Conservation (phyloP, 2,329 filamentous ascomycete species). For the Nigrospora osmanthi region DNA sequence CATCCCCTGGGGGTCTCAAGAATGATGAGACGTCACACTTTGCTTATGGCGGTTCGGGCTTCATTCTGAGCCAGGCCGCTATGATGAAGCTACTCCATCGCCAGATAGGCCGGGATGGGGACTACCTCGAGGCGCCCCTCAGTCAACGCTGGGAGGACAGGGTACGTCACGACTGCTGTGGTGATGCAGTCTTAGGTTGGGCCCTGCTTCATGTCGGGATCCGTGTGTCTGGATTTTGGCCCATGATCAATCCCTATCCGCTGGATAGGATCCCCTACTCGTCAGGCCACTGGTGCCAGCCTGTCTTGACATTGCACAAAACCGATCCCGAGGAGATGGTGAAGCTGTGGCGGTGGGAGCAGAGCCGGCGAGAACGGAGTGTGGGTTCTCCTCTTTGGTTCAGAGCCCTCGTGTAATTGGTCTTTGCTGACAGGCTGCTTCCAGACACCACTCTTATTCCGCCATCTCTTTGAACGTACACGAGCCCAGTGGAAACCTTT, state of each 20-base stretch:
- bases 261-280: conserved; percentile 39
- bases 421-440: no score
- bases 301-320: conserved; percentile 41
- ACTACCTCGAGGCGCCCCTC: conserved; percentile 28
- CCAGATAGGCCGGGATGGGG: conserved; percentile 19
- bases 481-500: no score
- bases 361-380: conserved; percentile 2
- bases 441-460: no score
- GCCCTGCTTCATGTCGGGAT: conserved; percentile 35
- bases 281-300: conserved; percentile 42
- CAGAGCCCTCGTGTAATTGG: no score
- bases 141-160: conserved; percentile 30
- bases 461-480: no score
- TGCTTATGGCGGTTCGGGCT: conserved; percentile 40
- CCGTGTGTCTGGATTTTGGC: conserved; percentile 36
- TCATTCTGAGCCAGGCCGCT: conserved; percentile 35
- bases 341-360: conserved; percentile 38
- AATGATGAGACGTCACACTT: conserved; percentile 30
- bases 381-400: no score
- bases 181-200: conserved; percentile 43
- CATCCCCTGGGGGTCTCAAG: conserved; percentile 29
- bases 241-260: conserved; percentile 41
- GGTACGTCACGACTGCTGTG: conserved; percentile 40
- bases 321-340: conserved; percentile 37
- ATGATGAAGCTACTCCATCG: conserved; percentile 30